Evolutionary conservation across 495 filamentous ascomycete genomes (phyloP).

Genomic region (Sporormia fimetaria): DNA sequence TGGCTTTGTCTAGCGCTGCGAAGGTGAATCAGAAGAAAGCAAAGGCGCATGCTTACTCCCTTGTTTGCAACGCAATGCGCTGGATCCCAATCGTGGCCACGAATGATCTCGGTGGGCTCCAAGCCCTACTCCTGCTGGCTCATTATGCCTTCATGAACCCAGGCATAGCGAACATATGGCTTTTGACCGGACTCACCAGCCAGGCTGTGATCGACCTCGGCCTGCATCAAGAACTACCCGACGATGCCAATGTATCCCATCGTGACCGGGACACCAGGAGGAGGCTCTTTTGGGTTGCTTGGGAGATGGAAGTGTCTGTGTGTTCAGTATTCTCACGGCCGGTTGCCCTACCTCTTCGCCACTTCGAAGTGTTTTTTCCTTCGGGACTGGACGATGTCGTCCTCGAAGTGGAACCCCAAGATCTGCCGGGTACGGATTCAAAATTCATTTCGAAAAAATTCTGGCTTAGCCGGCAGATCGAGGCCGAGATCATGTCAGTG

Average conservation of each 20-base stretch:
- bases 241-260: slow-evolving; percentile 2
- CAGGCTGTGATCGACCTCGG: slow-evolving; percentile 18
- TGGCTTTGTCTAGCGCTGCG: slow-evolving; percentile 15
- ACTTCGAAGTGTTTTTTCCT: slow-evolving; percentile 10
- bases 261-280: slow-evolving; percentile 15
- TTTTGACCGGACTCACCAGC: slow-evolving; percentile 20
- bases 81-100: slow-evolving; percentile 16
- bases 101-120: slow-evolving; percentile 14
- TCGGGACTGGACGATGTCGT: slow-evolving; percentile 11
- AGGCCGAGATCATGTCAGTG: slow-evolving; percentile 17
- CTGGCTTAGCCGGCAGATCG: slow-evolving; percentile 10
- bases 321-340: slow-evolving; percentile 12
- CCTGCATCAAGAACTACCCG: slow-evolving; percentile 17
- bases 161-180: slow-evolving; percentile 17
- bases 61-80: slow-evolving; percentile 15
- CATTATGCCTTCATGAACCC: slow-evolving; percentile 20
- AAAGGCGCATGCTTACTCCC: slow-evolving; percentile 9
- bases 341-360: slow-evolving; percentile 9
- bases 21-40: slow-evolving; percentile 13
- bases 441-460: slow-evolving; percentile 16
- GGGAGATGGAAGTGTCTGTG: slow-evolving; percentile 20
- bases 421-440: slow-evolving; percentile 2
- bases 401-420: slow-evolving; percentile 5
- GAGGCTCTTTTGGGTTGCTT: slow-evolving; percentile 16
- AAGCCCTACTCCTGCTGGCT: slow-evolving; percentile 15